A percentile compares a stretch with the other conserved stretches of the same genome.
Conservation (phyloP, 2,329 filamentous ascomycete genomes). For the Fusarium sp. region DNA sequence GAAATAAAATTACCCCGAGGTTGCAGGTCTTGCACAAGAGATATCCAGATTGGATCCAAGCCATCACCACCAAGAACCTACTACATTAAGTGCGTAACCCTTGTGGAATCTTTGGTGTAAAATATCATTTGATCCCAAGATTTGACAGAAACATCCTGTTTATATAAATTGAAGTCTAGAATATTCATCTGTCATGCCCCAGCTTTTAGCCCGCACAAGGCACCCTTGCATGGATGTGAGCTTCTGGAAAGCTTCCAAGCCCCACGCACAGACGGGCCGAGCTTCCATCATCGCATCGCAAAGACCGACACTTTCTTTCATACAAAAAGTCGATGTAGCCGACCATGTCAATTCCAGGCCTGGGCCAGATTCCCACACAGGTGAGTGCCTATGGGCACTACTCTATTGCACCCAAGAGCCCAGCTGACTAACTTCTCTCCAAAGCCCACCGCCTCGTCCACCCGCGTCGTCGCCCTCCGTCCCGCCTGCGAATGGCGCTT, state of each 20-base stretch:
- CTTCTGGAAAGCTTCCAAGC: constrained; percentile 47
- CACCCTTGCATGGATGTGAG: constrained; percentile 23
- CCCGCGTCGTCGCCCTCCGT: constrained; percentile 63
- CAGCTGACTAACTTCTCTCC: constrained; percentile 24
- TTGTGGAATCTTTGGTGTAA: no score
- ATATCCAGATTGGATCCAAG: no score
- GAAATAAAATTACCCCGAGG: background rate
- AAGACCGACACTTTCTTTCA: constrained; percentile 16
- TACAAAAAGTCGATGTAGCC: constrained; percentile 49
- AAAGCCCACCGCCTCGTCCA: constrained; percentile 54
- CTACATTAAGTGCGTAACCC: no score
- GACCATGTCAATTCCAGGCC: constrained; percentile 77
- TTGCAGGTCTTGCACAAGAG: no score
- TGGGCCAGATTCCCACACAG: constrained; percentile 73
- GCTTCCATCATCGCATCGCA: constrained; percentile 21
- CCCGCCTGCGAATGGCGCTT: constrained; percentile 83
- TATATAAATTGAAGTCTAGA: background rate
- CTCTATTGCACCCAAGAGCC: background rate
- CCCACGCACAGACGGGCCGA: constrained; percentile 36
- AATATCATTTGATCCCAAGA: no score
- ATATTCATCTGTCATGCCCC: constrained; percentile 20
- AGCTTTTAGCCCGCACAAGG: constrained; percentile 5
- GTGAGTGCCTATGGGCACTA: constrained; percentile 52
- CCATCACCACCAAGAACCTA: no score
- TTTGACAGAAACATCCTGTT: constrained; percentile 11